A percentile compares a stretch with the other conserved stretches of the same genome.
phyloP scores from a whole-genome alignment of 192 early-diverging fungal genomes.

The Geranomyces variabilis region DNA sequence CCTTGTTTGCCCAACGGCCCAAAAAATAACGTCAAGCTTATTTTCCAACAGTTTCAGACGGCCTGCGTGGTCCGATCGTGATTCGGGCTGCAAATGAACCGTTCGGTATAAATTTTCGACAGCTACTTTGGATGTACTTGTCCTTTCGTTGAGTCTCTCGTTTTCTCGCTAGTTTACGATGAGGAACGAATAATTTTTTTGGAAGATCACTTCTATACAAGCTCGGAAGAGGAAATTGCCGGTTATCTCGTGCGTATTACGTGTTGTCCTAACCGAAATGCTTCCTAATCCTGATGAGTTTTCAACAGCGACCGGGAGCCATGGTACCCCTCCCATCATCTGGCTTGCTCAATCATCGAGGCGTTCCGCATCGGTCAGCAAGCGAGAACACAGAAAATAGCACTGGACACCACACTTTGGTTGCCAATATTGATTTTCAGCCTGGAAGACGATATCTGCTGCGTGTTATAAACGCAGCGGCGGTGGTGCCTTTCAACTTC shows the following conservation, averaged over 20 bases:
- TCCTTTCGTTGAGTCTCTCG: too few relatives aligned
- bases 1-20: too few relatives aligned
- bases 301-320: constrained; percentile 1
- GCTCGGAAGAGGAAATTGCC: too few relatives aligned
- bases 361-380: constrained; percentile 1
- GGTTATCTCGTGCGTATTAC: too few relatives aligned
- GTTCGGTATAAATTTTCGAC: too few relatives aligned
- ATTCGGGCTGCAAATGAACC: constrained; percentile 3
- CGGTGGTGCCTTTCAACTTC: constrained; percentile 59
- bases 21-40: too few relatives aligned
- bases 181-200: too few relatives aligned
- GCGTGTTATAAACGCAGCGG: constrained; percentile 3
- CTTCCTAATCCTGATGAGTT: not conserved
- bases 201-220: too few relatives aligned
- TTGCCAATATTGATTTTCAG: not conserved
- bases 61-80: constrained; percentile 55
- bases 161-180: too few relatives aligned
- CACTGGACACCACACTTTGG: not conserved
- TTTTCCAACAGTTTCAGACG: constrained; percentile 48
- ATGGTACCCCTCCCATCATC: not conserved
- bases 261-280: too few relatives aligned
- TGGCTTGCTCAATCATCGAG: constrained; percentile 4
- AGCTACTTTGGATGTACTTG: too few relatives aligned
- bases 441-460: constrained; percentile 1
- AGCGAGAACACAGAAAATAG: not conserved